Evolutionary conservation across 768 basidiomycete species (phyloP).

Genomic region (Kwoniella botswanensis): DNA sequence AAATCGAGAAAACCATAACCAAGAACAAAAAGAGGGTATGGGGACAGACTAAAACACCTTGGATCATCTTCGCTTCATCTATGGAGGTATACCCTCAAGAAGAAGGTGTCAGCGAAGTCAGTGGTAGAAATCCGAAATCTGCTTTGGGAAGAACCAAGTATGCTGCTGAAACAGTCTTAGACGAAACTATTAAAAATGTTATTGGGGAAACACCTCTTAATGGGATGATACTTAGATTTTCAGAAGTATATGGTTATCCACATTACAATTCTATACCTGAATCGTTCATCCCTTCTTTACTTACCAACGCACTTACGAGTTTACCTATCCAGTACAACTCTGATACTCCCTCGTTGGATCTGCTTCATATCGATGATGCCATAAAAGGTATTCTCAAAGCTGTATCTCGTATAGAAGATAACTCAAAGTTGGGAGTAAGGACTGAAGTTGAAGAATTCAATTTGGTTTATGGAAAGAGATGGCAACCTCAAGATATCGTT

Average conservation of each 20-base stretch:
- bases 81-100: slow-evolving; percentile 50
- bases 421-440: background rate
- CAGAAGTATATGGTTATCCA: slow-evolving; percentile 52
- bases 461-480: slow-evolving; percentile 47
- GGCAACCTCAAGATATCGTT: slow-evolving; percentile 42
- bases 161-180: slow-evolving; percentile 38
- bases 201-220: background rate
- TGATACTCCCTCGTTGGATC: slow-evolving; percentile 38
- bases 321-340: slow-evolving; percentile 52
- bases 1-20: slow-evolving; percentile 18
- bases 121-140: slow-evolving; percentile 29
- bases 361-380: slow-evolving; percentile 54
- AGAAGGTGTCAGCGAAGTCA: slow-evolving; percentile 30
- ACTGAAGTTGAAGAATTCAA: slow-evolving; percentile 37
- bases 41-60: slow-evolving; percentile 36
- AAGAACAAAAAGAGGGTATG: slow-evolving; percentile 12
- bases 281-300: slow-evolving; percentile 46
- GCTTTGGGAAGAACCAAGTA: slow-evolving; percentile 51
- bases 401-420: slow-evolving; percentile 27
- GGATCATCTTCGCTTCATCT: slow-evolving; percentile 51
- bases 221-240: slow-evolving; percentile 46
- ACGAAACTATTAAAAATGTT: slow-evolving; percentile 15
- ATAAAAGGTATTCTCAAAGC: slow-evolving; percentile 48
- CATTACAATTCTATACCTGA: slow-evolving; percentile 34
- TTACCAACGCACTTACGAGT: slow-evolving; percentile 48